Evolutionary conservation across 2,329 filamentous ascomycete species (phyloP).

Genomic region (Ascochyta lentis): DNA sequence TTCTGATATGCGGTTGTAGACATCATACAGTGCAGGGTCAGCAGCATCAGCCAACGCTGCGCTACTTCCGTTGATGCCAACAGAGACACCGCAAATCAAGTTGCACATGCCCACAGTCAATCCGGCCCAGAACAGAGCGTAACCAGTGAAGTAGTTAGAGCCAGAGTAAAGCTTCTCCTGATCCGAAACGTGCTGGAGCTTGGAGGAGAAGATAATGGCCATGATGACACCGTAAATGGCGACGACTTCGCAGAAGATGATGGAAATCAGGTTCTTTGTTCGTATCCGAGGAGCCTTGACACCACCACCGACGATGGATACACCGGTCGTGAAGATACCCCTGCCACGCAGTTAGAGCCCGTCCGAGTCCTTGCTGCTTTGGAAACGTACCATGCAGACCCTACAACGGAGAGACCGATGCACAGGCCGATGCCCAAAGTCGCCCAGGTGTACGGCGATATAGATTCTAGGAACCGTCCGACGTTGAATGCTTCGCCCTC

Average conservation of each 20-base stretch:
- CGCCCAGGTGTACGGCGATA: conserved; percentile 95
- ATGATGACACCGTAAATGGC: conserved; percentile 99
- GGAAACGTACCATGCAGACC: conserved; percentile 84
- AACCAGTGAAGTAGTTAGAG: conserved; percentile 91
- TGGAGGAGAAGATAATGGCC: conserved; percentile 96
- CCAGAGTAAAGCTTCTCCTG: conserved; percentile 72
- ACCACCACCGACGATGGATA: conserved; percentile 94
- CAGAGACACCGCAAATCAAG: conserved; percentile 91
- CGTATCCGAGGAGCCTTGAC: conserved; percentile 96
- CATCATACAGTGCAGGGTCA: conserved; percentile 81
- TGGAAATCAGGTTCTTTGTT: conserved; percentile 99
- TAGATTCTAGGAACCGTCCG: conserved; percentile 89
- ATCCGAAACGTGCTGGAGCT: conserved; percentile 73
- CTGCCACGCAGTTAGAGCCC: conserved; percentile 56
- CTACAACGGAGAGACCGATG: conserved; percentile 94
- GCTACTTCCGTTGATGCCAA: conserved; percentile 97
- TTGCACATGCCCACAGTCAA: conserved; percentile 96
- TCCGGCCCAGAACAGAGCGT: conserved; percentile 93
- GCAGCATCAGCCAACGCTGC: conserved; percentile 95
- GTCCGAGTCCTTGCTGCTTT: background rate
- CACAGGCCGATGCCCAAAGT: conserved; percentile 89
- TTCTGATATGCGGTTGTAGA: background rate
- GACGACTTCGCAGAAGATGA: conserved; percentile 99
- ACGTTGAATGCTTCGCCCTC: conserved; percentile 96
- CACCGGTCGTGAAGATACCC: conserved; percentile 99